Evolutionary conservation across 2,329 filamentous ascomycete species (phyloP).

Genomic region (Cladorrhinum sp.): DNA sequence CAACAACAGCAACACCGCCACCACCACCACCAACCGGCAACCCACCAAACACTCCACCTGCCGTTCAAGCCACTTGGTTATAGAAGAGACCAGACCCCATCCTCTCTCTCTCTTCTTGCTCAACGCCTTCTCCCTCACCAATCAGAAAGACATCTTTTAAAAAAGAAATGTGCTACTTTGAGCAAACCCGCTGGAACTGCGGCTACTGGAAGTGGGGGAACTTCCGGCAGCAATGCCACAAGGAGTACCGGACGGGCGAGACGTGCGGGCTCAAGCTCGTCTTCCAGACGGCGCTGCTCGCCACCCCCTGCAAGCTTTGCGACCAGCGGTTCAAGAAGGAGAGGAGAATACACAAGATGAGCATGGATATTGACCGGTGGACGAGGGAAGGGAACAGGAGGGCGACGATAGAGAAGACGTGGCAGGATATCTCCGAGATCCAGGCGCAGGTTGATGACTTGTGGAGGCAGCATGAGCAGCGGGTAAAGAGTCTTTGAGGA

Average conservation of each 20-base stretch:
- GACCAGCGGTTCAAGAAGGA: constrained; percentile 85
- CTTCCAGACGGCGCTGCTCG: constrained; percentile 64
- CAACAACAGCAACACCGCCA: not conserved
- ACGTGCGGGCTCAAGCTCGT: constrained; percentile 93
- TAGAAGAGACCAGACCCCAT: not conserved
- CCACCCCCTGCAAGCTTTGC: constrained; percentile 75
- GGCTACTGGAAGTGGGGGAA: constrained; percentile 93
- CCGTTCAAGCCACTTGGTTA: not conserved
- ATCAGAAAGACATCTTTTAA: not conserved
- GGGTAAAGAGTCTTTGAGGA: not conserved
- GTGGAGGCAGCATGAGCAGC: constrained; percentile 37
- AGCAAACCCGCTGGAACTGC: constrained; percentile 80
- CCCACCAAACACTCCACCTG: not conserved
- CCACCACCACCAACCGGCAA: constrained; percentile 7
- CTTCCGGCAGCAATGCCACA: constrained; percentile 89
- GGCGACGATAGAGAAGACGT: constrained; percentile 69
- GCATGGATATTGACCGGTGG: constrained; percentile 75
- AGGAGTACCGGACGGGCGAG: constrained; percentile 93
- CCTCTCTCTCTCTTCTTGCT: not conserved
- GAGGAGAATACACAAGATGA: constrained; percentile 71
- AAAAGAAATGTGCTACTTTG: constrained; percentile 91
- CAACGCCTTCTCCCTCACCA: not conserved
- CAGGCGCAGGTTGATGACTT: constrained; percentile 56
- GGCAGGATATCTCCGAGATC: constrained; percentile 66
- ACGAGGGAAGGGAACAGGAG: constrained; percentile 68